Percentiles rank a stretch among this genome's conserved stretches.
phyloP scores from a whole-genome alignment of 352 stramenopile genomes.

The Phytophthora pini region DNA sequence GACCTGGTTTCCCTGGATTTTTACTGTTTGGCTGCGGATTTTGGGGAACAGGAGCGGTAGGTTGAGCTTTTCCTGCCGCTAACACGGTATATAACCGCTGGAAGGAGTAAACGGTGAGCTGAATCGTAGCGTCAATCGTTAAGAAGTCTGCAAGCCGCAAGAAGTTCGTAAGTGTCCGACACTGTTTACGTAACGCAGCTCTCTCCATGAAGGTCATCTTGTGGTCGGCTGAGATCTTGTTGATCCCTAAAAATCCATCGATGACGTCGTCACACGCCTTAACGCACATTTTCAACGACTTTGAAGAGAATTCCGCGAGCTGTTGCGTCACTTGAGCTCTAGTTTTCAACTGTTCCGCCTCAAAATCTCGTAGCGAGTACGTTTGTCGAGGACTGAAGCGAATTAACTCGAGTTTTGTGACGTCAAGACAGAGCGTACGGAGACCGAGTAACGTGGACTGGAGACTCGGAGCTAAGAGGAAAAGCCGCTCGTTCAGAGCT shows the following conservation, averaged over 20 bases:
- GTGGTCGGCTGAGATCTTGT: constrained; percentile 93
- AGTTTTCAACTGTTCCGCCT: constrained; percentile 68
- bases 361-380: constrained; percentile 86
- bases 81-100: constrained; percentile 63
- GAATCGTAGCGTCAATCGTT: constrained; percentile 89
- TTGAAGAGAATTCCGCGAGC: constrained; percentile 65
- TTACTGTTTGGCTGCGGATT: constrained; percentile 13
- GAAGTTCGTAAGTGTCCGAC: constrained; percentile 92
- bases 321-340: constrained; percentile 60
- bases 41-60: constrained; percentile 5
- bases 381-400: constrained; percentile 70
- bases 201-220: constrained; percentile 98
- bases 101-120: constrained; percentile 86
- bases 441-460: constrained; percentile 83
- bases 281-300: constrained; percentile 85
- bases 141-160: constrained; percentile 93
- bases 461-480: constrained; percentile 89
- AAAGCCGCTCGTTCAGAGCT: constrained; percentile 83
- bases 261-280: constrained; percentile 93
- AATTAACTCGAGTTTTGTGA: constrained; percentile 73
- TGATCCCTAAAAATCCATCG: constrained; percentile 90
- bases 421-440: constrained; percentile 73
- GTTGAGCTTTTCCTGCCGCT: constrained; percentile 52
- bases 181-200: constrained; percentile 91
- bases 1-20: constrained; percentile 19